Evolutionary conservation across 306 rosid species (phyloP), one percentile per base, ranked within the genome.

Genomic region (Chamaecrista fasciculata): DNA sequence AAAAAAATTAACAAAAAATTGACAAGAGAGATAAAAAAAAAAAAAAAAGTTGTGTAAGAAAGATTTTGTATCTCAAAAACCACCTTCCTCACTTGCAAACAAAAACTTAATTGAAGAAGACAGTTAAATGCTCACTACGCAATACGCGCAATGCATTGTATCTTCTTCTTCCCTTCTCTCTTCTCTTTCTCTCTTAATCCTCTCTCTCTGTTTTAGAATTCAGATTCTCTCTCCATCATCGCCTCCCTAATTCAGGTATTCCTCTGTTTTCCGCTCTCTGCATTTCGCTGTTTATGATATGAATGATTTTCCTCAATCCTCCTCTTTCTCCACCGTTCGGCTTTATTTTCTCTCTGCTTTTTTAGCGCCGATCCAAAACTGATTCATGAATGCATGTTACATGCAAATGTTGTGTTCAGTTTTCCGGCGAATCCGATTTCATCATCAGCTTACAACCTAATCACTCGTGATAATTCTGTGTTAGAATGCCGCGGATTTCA

Each of bases 191-290:
- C 72, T 50, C 14, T 47, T 37, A n/a, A n/a, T 31, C 37, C 39
- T 19, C 53, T 33, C 62, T 29, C 64, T 31, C 73, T 28, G 26
- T 44, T n/a, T n/a, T n/a, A n/a, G n/a, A 28, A 28, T 59, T 70
- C 62, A 40, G 60, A 36, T 26, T 25, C 42, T 76, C 63, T 37
- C 39, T 52, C 43, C 43, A 37, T 37, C 43, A 37, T 37, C 29
- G 34, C 23, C 11, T 11, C 43, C 52, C 63, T 1, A 9, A 20
- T 52, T 50, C 79, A 62, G 86, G 84, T 81, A 81, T 62, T 50
- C 77, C 55, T 82, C 80, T 81, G 79, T 61, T 16, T 36, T 59
- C n/a, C n/a, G n/a, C n/a, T n/a, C n/a, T n/a, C n/a, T n/a, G n/a
- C n/a, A n/a, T n/a, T n/a, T n/a, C n/a, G n/a, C n/a, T n/a, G n/a